Evolutionary conservation across 352 stramenopile species (phyloP).

Genomic region (Globisporangium spinosum): DNA sequence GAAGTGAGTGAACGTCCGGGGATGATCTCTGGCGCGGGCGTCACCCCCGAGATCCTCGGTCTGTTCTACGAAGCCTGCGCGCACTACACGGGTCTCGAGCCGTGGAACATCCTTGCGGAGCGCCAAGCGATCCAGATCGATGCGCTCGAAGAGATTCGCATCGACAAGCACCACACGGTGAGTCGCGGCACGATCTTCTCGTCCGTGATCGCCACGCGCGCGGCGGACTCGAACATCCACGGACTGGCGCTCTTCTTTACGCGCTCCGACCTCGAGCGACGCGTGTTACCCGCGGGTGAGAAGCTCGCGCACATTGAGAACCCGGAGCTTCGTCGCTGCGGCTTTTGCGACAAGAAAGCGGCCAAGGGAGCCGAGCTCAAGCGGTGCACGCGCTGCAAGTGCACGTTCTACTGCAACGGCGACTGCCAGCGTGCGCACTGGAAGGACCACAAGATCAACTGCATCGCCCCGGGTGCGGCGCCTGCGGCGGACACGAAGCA

Average conservation of each 20-base stretch:
- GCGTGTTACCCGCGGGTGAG: conserved; percentile 62
- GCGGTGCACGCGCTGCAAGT: conserved; percentile 82
- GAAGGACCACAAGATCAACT: conserved; percentile 84
- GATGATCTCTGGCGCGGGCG: conserved; percentile 44
- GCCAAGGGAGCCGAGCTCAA: conserved; percentile 54
- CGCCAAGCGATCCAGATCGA: conserved; percentile 82
- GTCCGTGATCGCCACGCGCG: conserved; percentile 65
- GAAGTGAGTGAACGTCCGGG: conserved; percentile 74
- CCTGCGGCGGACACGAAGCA: conserved; percentile 32
- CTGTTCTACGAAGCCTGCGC: conserved; percentile 66
- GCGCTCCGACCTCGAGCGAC: conserved; percentile 65
- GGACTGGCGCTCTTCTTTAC: conserved; percentile 82
- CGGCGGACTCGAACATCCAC: conserved; percentile 53
- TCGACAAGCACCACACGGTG: conserved; percentile 61
- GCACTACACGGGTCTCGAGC: conserved; percentile 58
- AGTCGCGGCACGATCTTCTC: conserved; percentile 61
- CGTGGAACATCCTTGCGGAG: conserved; percentile 64
- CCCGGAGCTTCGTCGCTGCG: conserved; percentile 62
- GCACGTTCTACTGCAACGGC: conserved; percentile 78
- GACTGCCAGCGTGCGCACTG: conserved; percentile 73
- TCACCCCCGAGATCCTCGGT: conserved; percentile 54
- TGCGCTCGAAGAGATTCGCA: conserved; percentile 54
- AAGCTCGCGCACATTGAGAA: conserved; percentile 73
- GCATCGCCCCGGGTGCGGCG: conserved; percentile 35
- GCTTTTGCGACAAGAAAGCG: conserved; percentile 75